Evolutionary conservation across 495 filamentous ascomycete species (phyloP).

Genomic region (Hypoxylon crocopeplum): DNA sequence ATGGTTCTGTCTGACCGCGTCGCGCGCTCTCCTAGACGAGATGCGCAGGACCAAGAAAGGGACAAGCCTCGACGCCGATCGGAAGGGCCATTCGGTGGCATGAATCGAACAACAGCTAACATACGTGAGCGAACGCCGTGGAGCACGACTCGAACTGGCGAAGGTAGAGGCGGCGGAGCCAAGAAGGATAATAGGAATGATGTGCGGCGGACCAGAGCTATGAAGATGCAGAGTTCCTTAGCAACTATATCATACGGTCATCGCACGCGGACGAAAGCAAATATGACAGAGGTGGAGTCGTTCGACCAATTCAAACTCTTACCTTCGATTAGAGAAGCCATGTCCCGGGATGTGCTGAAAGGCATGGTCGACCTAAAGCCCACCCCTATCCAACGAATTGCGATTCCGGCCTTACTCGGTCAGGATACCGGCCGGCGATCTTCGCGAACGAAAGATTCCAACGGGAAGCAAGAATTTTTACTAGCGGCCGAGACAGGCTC

Average conservation of each 20-base stretch:
- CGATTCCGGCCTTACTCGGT: conserved; percentile 79
- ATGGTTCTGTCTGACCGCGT: conserved; percentile 83
- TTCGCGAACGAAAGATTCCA: conserved; percentile 18
- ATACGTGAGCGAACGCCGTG: conserved; percentile 41
- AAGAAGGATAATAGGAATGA: conserved; percentile 44
- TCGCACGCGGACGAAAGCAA: conserved; percentile 70
- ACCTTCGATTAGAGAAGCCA: conserved; percentile 73
- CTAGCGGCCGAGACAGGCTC: conserved; percentile 96
- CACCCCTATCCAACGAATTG: conserved; percentile 86
- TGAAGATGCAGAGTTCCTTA: conserved; percentile 92
- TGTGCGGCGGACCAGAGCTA: conserved; percentile 68
- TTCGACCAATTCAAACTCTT: conserved; percentile 83
- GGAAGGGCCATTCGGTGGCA: conserved; percentile 73
- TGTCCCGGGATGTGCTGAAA: conserved; percentile 71
- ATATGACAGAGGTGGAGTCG: conserved; percentile 70
- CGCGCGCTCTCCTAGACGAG: conserved; percentile 54
- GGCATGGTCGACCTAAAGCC: conserved; percentile 75
- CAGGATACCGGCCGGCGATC: conserved; percentile 33
- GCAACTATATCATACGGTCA: conserved; percentile 75
- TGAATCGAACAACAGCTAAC: conserved; percentile 74
- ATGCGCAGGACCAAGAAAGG: conserved; percentile 42
- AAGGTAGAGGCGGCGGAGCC: conserved; percentile 40
- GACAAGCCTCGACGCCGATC: conserved; percentile 46
- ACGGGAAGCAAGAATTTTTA: conserved; percentile 73
- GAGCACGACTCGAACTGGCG: conserved; percentile 38